Conservation (phyloP, 805 yeast genomes). For the Starmerella scarabaei region DNA sequence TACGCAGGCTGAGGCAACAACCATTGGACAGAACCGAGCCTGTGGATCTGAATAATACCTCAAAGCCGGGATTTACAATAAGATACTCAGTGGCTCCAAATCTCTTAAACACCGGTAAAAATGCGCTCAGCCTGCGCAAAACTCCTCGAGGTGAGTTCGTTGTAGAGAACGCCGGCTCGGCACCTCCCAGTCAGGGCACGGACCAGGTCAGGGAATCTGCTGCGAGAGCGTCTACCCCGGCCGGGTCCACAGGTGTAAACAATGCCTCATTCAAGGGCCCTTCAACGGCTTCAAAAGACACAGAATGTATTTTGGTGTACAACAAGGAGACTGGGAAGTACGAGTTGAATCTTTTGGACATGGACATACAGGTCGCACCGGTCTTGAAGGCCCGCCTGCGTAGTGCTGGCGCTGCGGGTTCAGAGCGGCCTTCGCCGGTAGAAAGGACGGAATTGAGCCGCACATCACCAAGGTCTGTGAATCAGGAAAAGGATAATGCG, state of each 20-base stretch:
- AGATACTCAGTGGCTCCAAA: slow-evolving; percentile 17
- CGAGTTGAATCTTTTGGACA: slow-evolving; percentile 21
- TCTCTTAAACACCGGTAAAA: background rate
- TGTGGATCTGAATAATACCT: background rate
- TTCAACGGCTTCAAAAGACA: slow-evolving; percentile 21
- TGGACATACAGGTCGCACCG: slow-evolving; percentile 15
- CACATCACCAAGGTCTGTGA: no score
- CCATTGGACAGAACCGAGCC: background rate
- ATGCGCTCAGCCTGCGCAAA: slow-evolving; percentile 12
- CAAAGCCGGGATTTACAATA: slow-evolving; percentile 8
- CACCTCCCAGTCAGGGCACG: slow-evolving; percentile 2
- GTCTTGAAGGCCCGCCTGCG: slow-evolving; percentile 10
- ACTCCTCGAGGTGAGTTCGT: slow-evolving; percentile 14
- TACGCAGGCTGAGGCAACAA: background rate
- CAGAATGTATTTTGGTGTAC: slow-evolving; percentile 65
- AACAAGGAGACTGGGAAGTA: slow-evolving; percentile 40
- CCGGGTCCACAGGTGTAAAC: background rate
- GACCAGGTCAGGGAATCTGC: slow-evolving; percentile 3
- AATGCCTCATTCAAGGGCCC: slow-evolving; percentile 21
- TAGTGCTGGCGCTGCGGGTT: background rate
- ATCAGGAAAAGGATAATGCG: background rate
- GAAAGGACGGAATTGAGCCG: no score
- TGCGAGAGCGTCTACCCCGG: background rate
- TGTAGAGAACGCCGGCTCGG: slow-evolving; percentile 7
- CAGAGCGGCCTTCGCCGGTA: background rate